Conservation (phyloP, 768 basidiomycete genomes). For the Kondoa malvinella region DNA sequence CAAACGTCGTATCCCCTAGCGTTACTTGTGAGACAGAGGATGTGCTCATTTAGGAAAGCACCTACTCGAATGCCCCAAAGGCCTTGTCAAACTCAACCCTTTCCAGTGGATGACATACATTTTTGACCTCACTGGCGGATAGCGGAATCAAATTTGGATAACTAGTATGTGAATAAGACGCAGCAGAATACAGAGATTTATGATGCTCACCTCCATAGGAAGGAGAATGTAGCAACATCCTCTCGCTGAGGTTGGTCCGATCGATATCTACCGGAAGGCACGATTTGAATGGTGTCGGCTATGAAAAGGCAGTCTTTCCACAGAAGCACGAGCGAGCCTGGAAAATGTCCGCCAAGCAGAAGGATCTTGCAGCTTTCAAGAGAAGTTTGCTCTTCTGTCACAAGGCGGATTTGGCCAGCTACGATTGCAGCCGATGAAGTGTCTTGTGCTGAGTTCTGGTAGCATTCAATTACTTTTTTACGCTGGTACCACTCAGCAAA, state of each 20-base stretch:
- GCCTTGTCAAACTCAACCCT: slow-evolving; percentile 13
- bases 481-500: slow-evolving; percentile 14
- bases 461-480: slow-evolving; percentile 5
- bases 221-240: slow-evolving; percentile 5
- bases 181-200: background rate
- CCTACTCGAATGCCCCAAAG: slow-evolving; percentile 13
- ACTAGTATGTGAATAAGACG: background rate
- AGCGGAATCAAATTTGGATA: slow-evolving; percentile 18
- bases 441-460: background rate
- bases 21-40: background rate
- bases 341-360: slow-evolving; percentile 14
- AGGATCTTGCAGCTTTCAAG: slow-evolving; percentile 5
- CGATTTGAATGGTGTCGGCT: slow-evolving; percentile 16
- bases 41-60: background rate
- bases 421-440: background rate
- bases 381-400: slow-evolving; percentile 4
- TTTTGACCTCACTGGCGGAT: slow-evolving; percentile 5
- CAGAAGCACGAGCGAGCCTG: slow-evolving; percentile 14
- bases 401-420: slow-evolving; percentile 8
- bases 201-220: slow-evolving; percentile 14
- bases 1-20: slow-evolving; percentile 10
- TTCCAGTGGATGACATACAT: slow-evolving; percentile 14
- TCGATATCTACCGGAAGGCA: slow-evolving; percentile 11
- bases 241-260: slow-evolving; percentile 10
- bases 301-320: slow-evolving; percentile 17